Base-by-base conservation (phyloP, 2,329 filamentous ascomycete genomes). In the Exophiala sp. region DNA sequence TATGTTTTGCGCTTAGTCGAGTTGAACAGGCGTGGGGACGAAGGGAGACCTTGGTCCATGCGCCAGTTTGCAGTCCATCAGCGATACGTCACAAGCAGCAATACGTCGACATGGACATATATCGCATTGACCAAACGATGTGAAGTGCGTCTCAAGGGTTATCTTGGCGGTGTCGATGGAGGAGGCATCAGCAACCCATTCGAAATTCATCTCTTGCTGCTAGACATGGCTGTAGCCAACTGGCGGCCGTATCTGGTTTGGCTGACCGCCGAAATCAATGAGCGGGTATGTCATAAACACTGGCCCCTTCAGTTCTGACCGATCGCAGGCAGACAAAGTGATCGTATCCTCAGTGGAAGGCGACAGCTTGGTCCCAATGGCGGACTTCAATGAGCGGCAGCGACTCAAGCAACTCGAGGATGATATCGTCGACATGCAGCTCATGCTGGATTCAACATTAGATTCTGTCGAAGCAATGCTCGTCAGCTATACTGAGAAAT, bases 21-120 rank as follows among this genome's bases (percentile, higher is more conserved):
- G n/a, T 14, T 55, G 5, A 61, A 62, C 24, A 18, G 50, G n/a
- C 52, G 59, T 29, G 20, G n/a, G 7, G 12, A 32, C 16, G n/a
- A 12, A n/a, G 5, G 51, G 8, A 40, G 16, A 8, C 34, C 59
- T 38, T 64, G 60, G 59, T 63, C 62, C 1, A 33, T 60, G 9
- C 55, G 62, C 9, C 62, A 64, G 33, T 55, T 45, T 11, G 59
- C 53, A 3, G 47, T 64, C 1, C 61, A 61, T 36, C 58, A 64
- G 36, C 61, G 50, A 34, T 55, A 44, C 35, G 40, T 47, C 5
- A 9, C 32, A 9, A 11, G 12, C 3, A 12, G 14, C 3, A 47
- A 44, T 14, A 32, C 46, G 11, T 54, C 53, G n/a, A 57, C 57
- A 1, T 63, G 58, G 58, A 36, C 61, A 8, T 47, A 61, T 36